Base-by-base conservation (phyloP, 2,329 filamentous ascomycete genomes). In the Penicillium sp. region DNA sequence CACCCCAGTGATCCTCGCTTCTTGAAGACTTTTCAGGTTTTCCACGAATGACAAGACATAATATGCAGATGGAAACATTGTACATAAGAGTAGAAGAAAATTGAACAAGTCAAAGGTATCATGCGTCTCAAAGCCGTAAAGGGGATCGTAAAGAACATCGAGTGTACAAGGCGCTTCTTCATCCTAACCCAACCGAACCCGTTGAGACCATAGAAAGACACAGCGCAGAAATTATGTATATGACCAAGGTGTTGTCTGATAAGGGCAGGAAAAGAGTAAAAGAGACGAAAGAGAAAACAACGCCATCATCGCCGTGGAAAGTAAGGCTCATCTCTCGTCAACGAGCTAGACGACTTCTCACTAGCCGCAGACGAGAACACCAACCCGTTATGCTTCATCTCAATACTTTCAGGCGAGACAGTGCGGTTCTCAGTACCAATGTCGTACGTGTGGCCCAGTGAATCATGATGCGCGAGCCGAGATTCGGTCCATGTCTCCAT, bases 401-500 rank as follows among this genome's bases (percentile, higher is more conserved):
- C 66, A 31, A 67, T 54, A 41, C 59, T 59, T 0, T 44, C 56
- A 1, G 63, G 58, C 5, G 64, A 65, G 22, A 58, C 46, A 6
- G 61, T 54, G 3, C 61, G 66, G 4, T 53, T 41, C 16, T 67
- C 61, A 1, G 63, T 60, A 7, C 63, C 59, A 18, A 70, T 59
- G 43, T 63, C 54, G n/a, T 62, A 66, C 14, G n/a, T 46, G 24
- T 62, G 65, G 7, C 57, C 60, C 39, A 65, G 59, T 10, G 56
- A 43, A 1, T 57, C 44, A n/a, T 67, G 55, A 27, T 55, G 56
- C 4, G 56, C 54, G 13, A 55, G 58, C 33, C 68, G 60, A 4
- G 65, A 61, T 49, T 75, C 72, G 11, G 66, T 64, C 64, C 68
- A 74, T 2, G 66, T 73, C 35, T 75, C 67, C 68, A 76, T 70